Base-by-base conservation (phyloP, 2,329 filamentous ascomycete genomes). In the Aspergillus melleus region DNA sequence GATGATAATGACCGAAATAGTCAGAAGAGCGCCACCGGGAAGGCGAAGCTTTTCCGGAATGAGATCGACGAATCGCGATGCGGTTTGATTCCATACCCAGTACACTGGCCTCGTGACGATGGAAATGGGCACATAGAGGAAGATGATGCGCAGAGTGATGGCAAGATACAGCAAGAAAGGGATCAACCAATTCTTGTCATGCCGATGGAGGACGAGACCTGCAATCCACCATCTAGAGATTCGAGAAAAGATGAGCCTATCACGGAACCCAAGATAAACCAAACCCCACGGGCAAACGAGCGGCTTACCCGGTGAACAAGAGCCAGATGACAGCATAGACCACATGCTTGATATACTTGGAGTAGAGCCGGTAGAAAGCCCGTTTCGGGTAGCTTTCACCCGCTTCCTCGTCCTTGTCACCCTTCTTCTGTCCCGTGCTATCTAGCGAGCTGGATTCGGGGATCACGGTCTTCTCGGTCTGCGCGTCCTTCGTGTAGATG, bases 81-180 rank as follows among this genome's bases (percentile, higher is more conserved):
- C 87, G 0, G 88, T 88, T 68, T 87, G 82, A 47, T 81, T 80
- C 90, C 91, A 96, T 24, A 86, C 72, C 63, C 81, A 86, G 67
- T 85, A 84, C 76, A 91, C 85, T 2, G 90, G 89, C 61, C 79
- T 83, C 61, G 86, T 87, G 64, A 92, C 76, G 65, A 89, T 79
- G 46, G 84, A 83, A 66, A 88, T 85, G 1, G 90, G 88, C 2
- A 94, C 78, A 71, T 91, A 87, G 76, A 90, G 86, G 72, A 89
- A 90, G 71, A 96, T 65, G 52, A 96, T 74, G 36, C 92, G 89
- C 54, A 95, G 79, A 11, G 85, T 86, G 67, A 96, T 87, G 65
- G 81, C 83, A 50, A 96, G 84, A 81, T 89, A 96, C 51, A 96
- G 72, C 54, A 96, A 81, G 77, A 96, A 95, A 0, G 92, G 92